phyloP scores from a whole-genome alignment of 2,329 filamentous ascomycete species.

The Penicillium thymicola region DNA sequence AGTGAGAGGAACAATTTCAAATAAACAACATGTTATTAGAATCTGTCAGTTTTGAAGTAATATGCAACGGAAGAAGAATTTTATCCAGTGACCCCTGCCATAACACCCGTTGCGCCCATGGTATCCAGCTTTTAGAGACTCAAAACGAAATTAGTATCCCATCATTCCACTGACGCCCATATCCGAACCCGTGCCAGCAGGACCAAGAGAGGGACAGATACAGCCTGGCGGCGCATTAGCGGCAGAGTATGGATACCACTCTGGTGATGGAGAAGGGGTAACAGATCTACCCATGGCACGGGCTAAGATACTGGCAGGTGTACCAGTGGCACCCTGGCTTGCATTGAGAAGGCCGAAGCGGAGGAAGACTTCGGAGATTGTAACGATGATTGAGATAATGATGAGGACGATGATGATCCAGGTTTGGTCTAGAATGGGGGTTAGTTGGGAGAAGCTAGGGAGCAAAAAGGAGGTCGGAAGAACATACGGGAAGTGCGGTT shows the following conservation, averaged over 20 bases:
- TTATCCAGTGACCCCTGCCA: neutral
- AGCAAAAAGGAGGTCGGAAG: neutral
- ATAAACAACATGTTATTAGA: neutral
- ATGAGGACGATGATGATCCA: constrained; percentile 99
- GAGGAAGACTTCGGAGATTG: constrained; percentile 81
- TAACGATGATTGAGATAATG: constrained; percentile 83
- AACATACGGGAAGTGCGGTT: constrained; percentile 78
- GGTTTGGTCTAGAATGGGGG: constrained; percentile 61
- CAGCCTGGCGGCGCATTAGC: constrained; percentile 19
- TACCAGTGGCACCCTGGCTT: constrained; percentile 21
- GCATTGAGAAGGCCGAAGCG: constrained; percentile 70
- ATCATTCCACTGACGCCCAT: constrained; percentile 11
- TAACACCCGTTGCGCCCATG: constrained; percentile 3
- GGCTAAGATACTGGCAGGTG: constrained; percentile 15
- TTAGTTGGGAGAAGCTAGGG: neutral
- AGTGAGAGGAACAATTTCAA: neutral
- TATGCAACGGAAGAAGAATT: neutral
- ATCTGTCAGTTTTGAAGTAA: neutral
- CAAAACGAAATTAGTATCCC: constrained; percentile 4
- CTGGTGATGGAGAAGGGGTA: constrained; percentile 12
- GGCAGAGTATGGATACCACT: constrained; percentile 10
- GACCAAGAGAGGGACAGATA: constrained; percentile 19
- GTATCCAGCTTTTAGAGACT: neutral
- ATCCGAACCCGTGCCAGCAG: constrained; percentile 3
- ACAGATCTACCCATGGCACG: constrained; percentile 21